phyloP scores from a whole-genome alignment of 495 filamentous ascomycete species.

The Elaphomyces granulatus region DNA sequence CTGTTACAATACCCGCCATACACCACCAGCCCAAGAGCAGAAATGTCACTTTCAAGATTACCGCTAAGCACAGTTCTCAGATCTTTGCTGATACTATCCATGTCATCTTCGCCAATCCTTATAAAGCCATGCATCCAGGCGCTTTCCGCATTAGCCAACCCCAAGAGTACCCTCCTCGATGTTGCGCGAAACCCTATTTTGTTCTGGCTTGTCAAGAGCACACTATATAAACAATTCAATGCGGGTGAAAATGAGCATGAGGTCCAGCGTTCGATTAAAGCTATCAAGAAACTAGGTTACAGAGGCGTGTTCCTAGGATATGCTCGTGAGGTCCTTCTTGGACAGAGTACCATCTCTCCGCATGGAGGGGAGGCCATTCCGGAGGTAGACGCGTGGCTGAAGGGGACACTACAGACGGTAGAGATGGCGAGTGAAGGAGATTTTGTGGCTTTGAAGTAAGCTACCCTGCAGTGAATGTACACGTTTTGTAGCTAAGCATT shows the following conservation, averaged over 20 bases:
- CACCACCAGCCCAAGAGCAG: neutral
- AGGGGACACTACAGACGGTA: conserved; percentile 64
- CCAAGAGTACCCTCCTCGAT: conserved; percentile 37
- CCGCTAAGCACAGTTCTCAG: conserved; percentile 62
- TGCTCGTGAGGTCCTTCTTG: conserved; percentile 31
- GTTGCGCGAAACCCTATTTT: conserved; percentile 33
- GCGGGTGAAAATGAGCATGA: conserved; percentile 34
- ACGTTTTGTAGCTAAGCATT: conserved; percentile 4
- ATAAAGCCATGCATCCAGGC: conserved; percentile 54
- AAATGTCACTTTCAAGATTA: conserved; percentile 51
- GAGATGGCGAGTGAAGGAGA: conserved; percentile 58
- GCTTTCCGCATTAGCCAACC: conserved; percentile 56
- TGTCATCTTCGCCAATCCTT: conserved; percentile 65
- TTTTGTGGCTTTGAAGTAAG: conserved; percentile 75
- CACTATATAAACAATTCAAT: conserved; percentile 38
- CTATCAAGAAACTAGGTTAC: conserved; percentile 32
- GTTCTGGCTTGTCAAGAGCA: conserved; percentile 31
- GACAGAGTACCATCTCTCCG: conserved; percentile 20
- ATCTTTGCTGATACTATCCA: conserved; percentile 58
- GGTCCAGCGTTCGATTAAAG: conserved; percentile 28
- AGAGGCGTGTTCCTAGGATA: conserved; percentile 35
- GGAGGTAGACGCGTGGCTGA: conserved; percentile 59
- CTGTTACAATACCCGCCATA: neutral
- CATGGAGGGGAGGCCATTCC: conserved; percentile 26
- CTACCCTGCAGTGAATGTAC: conserved; percentile 1